Conservation (phyloP, 2,329 filamentous ascomycete species). For the Neofusicoccum laricinum region DNA sequence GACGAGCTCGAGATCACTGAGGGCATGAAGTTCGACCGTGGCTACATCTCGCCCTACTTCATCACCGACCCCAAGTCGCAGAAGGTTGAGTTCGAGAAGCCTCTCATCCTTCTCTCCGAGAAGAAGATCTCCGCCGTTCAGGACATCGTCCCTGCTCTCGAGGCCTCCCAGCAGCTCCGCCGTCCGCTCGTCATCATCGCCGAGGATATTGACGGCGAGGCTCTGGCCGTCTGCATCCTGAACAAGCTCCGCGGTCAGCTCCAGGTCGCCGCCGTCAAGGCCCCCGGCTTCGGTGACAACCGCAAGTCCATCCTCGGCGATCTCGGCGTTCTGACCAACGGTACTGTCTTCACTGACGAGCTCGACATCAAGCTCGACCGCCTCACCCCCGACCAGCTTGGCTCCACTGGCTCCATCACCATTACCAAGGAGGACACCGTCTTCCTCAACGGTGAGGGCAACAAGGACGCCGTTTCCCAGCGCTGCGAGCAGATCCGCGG, state of each 20-base stretch:
- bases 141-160: slow-evolving; percentile 96
- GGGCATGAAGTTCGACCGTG: slow-evolving; percentile 99
- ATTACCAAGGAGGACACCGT: slow-evolving; percentile 99
- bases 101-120: slow-evolving; percentile 95
- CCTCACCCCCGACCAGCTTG: slow-evolving; percentile 91
- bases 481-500: slow-evolving; percentile 99
- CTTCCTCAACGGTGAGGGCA: slow-evolving; percentile 92
- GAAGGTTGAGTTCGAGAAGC: slow-evolving; percentile 99
- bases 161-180: slow-evolving; percentile 92
- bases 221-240: slow-evolving; percentile 96
- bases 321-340: slow-evolving; percentile 91
- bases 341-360: slow-evolving; percentile 96
- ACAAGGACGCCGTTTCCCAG: slow-evolving; percentile 89
- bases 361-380: slow-evolving; percentile 99
- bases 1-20: slow-evolving; percentile 99
- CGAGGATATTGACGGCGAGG: slow-evolving; percentile 98
- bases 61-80: slow-evolving; percentile 98
- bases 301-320: slow-evolving; percentile 99
- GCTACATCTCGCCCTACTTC: slow-evolving; percentile 98
- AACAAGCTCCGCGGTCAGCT: slow-evolving; percentile 99
- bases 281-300: slow-evolving; percentile 99
- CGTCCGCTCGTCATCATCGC: slow-evolving; percentile 97
- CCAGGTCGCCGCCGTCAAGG: slow-evolving; percentile 98
- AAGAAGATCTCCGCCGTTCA: slow-evolving; percentile 99
- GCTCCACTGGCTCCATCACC: slow-evolving; percentile 95